Conservation (phyloP, 2,329 filamentous ascomycete species). For the Beauveria bassiana region DNA sequence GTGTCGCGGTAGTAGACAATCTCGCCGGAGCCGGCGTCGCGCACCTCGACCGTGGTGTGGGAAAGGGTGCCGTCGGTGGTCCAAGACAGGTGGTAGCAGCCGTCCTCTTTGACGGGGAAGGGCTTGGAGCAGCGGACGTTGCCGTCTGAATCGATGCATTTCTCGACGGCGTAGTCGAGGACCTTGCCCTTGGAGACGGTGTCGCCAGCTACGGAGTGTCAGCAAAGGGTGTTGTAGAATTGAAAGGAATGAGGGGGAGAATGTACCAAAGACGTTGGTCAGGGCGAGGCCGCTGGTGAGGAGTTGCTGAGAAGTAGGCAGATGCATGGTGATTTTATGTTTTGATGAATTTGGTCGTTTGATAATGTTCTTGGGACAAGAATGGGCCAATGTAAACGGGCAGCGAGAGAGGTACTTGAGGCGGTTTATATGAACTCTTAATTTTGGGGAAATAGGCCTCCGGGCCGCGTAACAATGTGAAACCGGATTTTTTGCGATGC, state of each 20-base stretch:
- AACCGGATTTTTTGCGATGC: neutral
- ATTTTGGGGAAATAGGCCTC: neutral
- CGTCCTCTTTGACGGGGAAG: constrained; percentile 29
- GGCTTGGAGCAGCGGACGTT: constrained; percentile 32
- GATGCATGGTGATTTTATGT: constrained; percentile 12
- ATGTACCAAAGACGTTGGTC: neutral
- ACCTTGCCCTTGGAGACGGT: constrained; percentile 26
- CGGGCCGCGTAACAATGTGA: constrained; percentile 1
- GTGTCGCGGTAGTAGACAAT: constrained; percentile 38
- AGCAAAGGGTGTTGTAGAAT: neutral
- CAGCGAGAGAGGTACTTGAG: neutral
- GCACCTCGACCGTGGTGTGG: constrained; percentile 31
- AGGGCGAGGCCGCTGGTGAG: constrained; percentile 9
- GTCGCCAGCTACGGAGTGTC: constrained; percentile 12
- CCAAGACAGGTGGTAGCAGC: constrained; percentile 35
- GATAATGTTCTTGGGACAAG: neutral
- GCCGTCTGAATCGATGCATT: constrained; percentile 31
- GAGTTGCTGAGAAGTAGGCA: constrained; percentile 10
- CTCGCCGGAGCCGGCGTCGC: constrained; percentile 29
- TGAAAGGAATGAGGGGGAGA: neutral
- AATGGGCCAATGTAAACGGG: neutral
- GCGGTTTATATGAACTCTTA: neutral
- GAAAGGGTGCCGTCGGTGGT: constrained; percentile 28
- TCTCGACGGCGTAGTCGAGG: constrained; percentile 34
- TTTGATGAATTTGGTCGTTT: neutral